phyloP scores from a whole-genome alignment of 176 grass and related monocot genomes.

The Thalia dealbata region DNA sequence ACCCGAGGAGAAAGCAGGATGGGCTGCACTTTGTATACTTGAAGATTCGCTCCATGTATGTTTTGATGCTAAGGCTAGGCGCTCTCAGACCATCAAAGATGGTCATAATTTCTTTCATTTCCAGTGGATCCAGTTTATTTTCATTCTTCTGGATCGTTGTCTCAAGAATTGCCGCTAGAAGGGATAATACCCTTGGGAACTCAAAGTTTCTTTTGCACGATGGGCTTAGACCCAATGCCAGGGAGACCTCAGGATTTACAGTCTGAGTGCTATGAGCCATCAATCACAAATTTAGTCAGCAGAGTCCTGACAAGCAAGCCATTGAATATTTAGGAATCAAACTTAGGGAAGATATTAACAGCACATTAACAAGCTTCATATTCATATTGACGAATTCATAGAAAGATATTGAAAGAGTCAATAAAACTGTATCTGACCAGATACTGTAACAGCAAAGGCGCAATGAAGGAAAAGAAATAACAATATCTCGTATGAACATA shows the following conservation, averaged over 20 bases:
- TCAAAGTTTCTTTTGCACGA: conserved; percentile 31
- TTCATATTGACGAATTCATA: background rate
- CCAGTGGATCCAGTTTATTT: conserved; percentile 36
- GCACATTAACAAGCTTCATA: background rate
- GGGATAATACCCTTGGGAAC: conserved; percentile 58
- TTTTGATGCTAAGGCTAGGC: conserved; percentile 66
- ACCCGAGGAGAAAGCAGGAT: conserved; percentile 79
- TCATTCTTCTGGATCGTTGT: conserved; percentile 46
- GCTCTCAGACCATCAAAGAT: conserved; percentile 66
- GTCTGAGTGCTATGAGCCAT: conserved; percentile 23
- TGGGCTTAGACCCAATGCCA: conserved; percentile 51
- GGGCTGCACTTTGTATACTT: conserved; percentile 88
- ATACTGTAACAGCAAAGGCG: no score
- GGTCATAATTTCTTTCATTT: conserved; percentile 39
- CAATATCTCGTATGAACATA: no score
- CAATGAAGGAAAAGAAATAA: background rate
- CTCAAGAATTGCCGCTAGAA: conserved; percentile 60
- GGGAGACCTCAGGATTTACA: conserved; percentile 43
- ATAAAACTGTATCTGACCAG: no score
- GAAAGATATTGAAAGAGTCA: no score
- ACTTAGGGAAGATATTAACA: background rate
- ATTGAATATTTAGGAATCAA: background rate
- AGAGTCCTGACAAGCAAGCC: background rate
- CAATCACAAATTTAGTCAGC: conserved; percentile 25
- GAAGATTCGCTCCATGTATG: conserved; percentile 76